A percentile compares a stretch with the other conserved stretches of the same genome.
phyloP scores from a whole-genome alignment of 2,329 filamentous ascomycete genomes.

The Paracoccidioides lutzii region DNA sequence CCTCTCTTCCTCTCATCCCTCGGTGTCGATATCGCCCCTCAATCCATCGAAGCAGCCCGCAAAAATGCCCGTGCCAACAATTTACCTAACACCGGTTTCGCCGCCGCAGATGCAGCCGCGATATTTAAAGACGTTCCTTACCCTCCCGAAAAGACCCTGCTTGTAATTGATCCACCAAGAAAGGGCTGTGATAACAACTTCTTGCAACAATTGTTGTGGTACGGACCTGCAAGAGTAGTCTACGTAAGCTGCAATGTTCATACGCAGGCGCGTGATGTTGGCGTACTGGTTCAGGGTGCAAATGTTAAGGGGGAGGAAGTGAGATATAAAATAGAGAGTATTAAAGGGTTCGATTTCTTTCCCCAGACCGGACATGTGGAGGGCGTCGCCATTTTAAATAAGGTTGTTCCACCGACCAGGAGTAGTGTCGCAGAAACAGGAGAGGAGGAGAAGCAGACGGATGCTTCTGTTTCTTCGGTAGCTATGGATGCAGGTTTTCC shows the following conservation, averaged over 20 bases:
- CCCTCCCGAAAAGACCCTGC: conserved; percentile 66
- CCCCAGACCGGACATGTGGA: conserved; percentile 67
- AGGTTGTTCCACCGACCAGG: conserved; percentile 11
- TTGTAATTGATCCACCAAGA: conserved; percentile 92
- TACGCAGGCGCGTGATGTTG: conserved; percentile 88
- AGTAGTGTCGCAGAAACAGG: neutral
- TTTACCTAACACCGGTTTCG: conserved; percentile 65
- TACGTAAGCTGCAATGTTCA: conserved; percentile 98
- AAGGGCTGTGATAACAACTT: conserved; percentile 89
- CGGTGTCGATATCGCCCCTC: conserved; percentile 77
- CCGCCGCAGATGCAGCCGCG: conserved; percentile 72
- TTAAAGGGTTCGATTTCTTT: conserved; percentile 94
- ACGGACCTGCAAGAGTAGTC: conserved; percentile 65
- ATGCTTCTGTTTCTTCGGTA: neutral
- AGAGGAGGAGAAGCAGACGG: neutral
- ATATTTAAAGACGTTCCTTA: conserved; percentile 69
- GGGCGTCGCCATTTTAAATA: conserved; percentile 47
- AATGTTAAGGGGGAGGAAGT: conserved; percentile 22
- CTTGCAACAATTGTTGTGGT: conserved; percentile 63
- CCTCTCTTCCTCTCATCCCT: conserved; percentile 65
- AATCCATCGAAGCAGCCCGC: conserved; percentile 66
- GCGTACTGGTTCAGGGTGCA: conserved; percentile 63
- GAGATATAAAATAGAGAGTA: conserved; percentile 74
- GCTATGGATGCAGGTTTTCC: neutral
- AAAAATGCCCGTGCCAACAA: conserved; percentile 68